These are phyloP conservation scores for Ceratopteris richardii DNA, from an alignment of 75 land plant species.

Conservation along the genomic window DNA sequence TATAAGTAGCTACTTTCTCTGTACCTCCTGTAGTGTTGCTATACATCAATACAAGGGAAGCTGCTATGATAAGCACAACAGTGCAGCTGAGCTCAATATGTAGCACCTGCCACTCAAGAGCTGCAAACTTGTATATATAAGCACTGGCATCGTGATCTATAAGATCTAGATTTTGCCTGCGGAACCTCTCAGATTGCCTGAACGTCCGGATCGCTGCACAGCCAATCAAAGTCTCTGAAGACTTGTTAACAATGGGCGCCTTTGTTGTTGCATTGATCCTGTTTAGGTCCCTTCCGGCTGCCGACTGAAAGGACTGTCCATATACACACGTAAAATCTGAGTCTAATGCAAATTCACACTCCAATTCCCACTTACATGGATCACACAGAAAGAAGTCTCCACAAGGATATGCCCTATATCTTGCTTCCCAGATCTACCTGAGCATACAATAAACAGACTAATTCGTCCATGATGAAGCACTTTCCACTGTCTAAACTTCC, in stretches of 20 bases:
- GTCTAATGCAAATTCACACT: too few species aligned
- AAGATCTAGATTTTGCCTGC: slow-evolving; percentile 35
- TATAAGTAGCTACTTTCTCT: too few species aligned
- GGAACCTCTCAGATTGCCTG: slow-evolving; percentile 35
- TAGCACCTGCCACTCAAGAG: slow-evolving; percentile 61
- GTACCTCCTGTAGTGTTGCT: slow-evolving; percentile 9
- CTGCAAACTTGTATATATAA: slow-evolving; percentile 49
- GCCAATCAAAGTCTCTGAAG: slow-evolving; percentile 62
- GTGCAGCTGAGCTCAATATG: slow-evolving; percentile 50
- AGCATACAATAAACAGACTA: too few species aligned
- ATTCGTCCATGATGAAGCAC: too few species aligned
- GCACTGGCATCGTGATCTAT: slow-evolving; percentile 53
- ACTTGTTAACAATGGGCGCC: slow-evolving; percentile 72
- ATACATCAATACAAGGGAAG: slow-evolving; percentile 45
- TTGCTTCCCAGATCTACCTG: too few species aligned
- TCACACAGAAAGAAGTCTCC: too few species aligned
- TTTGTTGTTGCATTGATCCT: slow-evolving; percentile 77
- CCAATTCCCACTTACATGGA: too few species aligned
- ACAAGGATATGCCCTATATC: too few species aligned
- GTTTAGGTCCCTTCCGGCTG: slow-evolving; percentile 58
- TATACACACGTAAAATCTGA: too few species aligned
- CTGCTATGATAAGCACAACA: slow-evolving; percentile 38
- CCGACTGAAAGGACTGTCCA: slow-evolving; percentile 58
- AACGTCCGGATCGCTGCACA: slow-evolving; percentile 67
- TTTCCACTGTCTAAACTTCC: too few species aligned